phyloP scores from a whole-genome alignment of 2,329 filamentous ascomycete species.

The Gnomoniopsis sp. region DNA sequence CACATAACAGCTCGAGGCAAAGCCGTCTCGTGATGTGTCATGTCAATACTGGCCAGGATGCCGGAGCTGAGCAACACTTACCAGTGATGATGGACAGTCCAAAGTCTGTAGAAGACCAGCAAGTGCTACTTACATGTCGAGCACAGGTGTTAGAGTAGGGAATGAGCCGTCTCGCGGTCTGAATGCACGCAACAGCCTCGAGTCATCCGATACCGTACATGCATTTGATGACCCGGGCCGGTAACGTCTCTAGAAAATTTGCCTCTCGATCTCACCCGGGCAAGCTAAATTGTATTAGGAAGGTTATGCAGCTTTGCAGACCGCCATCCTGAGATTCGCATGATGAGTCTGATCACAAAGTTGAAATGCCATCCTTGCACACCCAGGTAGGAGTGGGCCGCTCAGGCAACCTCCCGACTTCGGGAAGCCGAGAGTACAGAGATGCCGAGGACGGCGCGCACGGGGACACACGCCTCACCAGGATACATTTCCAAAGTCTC shows the following conservation, averaged over 20 bases:
- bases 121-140: neutral
- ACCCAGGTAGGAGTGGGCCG: neutral
- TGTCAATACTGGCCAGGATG: neutral
- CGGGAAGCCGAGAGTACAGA: constrained; percentile 8
- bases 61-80: neutral
- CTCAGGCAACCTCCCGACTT: constrained; percentile 1
- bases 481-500: neutral
- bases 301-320: neutral
- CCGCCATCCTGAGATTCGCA: constrained; percentile 1
- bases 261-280: neutral
- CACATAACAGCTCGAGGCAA: neutral
- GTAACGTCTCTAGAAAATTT: neutral
- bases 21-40: neutral
- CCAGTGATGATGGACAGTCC: neutral
- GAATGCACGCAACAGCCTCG: too few relatives aligned
- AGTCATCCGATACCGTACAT: neutral
- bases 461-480: neutral
- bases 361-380: neutral
- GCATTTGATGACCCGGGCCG: neutral
- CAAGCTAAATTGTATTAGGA: neutral
- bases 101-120: neutral
- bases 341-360: neutral
- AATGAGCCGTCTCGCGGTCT: neutral
- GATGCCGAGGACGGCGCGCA: neutral
- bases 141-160: too few relatives aligned